phyloP scores from a whole-genome alignment of 2,329 filamentous ascomycete genomes.

The Colletotrichum sp. region DNA sequence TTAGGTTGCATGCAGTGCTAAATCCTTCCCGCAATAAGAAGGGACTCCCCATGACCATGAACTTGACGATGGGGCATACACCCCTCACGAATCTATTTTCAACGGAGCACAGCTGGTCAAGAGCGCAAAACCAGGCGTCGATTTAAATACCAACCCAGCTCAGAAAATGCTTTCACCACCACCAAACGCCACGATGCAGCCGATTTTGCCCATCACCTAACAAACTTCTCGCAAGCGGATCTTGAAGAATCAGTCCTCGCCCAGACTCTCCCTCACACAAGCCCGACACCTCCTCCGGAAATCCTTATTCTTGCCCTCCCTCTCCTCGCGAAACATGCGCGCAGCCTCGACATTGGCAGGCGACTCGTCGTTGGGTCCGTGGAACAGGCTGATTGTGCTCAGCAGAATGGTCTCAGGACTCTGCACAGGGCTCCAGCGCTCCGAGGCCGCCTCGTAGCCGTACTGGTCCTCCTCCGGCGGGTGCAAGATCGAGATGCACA shows the following conservation, averaged over 20 bases:
- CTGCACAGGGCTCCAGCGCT: slow-evolving; percentile 95
- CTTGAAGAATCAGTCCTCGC: slow-evolving; percentile 76
- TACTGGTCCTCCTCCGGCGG: slow-evolving; percentile 93
- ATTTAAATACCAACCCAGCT: neutral
- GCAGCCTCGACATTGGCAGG: slow-evolving; percentile 96
- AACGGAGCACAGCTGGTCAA: no score
- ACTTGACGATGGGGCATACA: no score
- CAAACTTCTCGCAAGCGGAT: no score
- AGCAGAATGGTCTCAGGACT: slow-evolving; percentile 93
- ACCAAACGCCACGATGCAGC: neutral
- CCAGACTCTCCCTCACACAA: slow-evolving; percentile 82
- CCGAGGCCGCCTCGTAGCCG: slow-evolving; percentile 88
- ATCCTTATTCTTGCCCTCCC: slow-evolving; percentile 64
- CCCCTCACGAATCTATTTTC: no score
- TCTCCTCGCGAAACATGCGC: slow-evolving; percentile 82
- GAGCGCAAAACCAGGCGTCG: no score
- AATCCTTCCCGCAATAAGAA: no score
- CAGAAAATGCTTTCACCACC: neutral
- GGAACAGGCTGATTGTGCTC: slow-evolving; percentile 90
- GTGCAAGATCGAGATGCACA: slow-evolving; percentile 98
- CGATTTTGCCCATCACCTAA: no score
- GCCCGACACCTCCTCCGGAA: slow-evolving; percentile 81
- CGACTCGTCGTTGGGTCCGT: slow-evolving; percentile 92
- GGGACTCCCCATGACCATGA: no score
- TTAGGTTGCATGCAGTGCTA: no score